Conservation (phyloP, 257 asterid genomes). For the Capsicum rhomboideum region DNA sequence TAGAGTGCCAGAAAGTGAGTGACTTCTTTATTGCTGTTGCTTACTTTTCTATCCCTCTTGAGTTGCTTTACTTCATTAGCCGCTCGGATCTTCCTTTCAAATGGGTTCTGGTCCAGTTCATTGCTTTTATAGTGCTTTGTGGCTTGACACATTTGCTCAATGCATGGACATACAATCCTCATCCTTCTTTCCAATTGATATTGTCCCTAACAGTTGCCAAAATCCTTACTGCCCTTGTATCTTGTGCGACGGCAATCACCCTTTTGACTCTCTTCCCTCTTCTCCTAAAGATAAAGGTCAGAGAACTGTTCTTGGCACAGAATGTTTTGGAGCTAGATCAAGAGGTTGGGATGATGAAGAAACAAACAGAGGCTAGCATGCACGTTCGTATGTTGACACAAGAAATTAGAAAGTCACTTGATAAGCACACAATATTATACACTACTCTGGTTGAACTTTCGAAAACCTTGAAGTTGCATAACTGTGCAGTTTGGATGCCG, state of each 20-base stretch:
- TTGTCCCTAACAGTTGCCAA: conserved; percentile 33
- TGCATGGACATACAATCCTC: conserved; percentile 32
- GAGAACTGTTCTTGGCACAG: conserved; percentile 33
- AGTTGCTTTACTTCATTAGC: conserved; percentile 35
- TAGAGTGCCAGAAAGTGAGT: conserved; percentile 29
- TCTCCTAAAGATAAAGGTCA: conserved; percentile 32
- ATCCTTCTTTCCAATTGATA: conserved; percentile 32
- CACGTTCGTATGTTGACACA: conserved; percentile 40
- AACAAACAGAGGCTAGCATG: conserved; percentile 34
- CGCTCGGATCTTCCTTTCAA: conserved; percentile 37
- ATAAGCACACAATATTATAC: conserved; percentile 33
- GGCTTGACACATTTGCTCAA: conserved; percentile 40
- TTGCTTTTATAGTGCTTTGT: conserved; percentile 37
- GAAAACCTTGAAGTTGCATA: conserved; percentile 34
- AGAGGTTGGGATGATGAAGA: conserved; percentile 42
- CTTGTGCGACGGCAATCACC: conserved; percentile 45
- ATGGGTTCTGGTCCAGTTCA: conserved; percentile 38
- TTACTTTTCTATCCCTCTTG: conserved; percentile 38
- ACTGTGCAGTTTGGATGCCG: conserved; percentile 50
- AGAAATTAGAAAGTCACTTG: conserved; percentile 38
- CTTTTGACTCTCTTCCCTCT: conserved; percentile 33
- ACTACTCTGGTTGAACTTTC: conserved; percentile 43
- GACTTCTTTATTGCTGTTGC: conserved; percentile 44
- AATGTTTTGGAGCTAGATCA: conserved; percentile 41
- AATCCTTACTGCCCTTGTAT: conserved; percentile 36